Evolutionary conservation across 176 grass and related monocot genomes (phyloP).

Genomic region (Hordeum vulgare): DNA sequence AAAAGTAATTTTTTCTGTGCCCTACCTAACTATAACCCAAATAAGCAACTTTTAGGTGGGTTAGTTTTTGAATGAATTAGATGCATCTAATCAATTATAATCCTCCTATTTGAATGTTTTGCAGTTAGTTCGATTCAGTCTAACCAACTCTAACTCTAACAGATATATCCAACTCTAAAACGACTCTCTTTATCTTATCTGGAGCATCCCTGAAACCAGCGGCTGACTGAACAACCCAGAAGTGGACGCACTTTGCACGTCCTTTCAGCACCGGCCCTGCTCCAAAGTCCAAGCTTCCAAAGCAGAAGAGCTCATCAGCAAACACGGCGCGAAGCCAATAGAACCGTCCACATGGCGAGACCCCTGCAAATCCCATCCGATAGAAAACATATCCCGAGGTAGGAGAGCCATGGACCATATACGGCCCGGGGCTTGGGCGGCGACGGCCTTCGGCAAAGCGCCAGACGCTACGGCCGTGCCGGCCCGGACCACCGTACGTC

Average conservation of each 20-base stretch:
- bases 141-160: too few species aligned
- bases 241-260: background rate
- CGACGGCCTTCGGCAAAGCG: background rate
- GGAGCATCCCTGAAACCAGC: background rate
- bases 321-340: background rate
- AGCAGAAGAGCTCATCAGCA: background rate
- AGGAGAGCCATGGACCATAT: conserved; percentile 1
- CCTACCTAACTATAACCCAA: too few species aligned
- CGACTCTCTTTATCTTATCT: background rate
- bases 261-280: background rate
- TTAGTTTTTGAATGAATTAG: too few species aligned
- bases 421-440: background rate
- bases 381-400: background rate
- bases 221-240: background rate
- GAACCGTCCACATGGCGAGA: conserved; percentile 20
- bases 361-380: background rate
- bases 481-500: background rate
- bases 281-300: background rate
- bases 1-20: too few species aligned
- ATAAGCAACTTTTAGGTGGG: too few species aligned
- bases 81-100: too few species aligned
- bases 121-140: too few species aligned
- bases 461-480: background rate
- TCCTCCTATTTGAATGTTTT: too few species aligned
- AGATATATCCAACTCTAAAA: too few species aligned